Base-by-base conservation (phyloP, 306 rosid genomes). In the Cicer pinnatifidum region DNA sequence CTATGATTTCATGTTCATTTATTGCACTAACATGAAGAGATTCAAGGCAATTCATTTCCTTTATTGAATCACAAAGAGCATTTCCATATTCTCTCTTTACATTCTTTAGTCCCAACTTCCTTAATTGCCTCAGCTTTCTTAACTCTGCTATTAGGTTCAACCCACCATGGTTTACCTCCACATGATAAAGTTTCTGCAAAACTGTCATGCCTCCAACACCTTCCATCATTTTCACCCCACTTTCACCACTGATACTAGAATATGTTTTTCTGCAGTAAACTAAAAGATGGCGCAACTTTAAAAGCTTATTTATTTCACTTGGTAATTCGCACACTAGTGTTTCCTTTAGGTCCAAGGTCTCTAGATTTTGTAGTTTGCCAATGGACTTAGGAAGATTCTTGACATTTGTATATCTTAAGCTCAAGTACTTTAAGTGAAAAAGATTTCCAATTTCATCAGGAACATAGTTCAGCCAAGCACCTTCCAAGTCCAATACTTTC, bases 401-500 rank as follows among this genome's bases (percentile, higher is more conserved):
- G 4, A 33, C 57, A 2, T 28, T 45, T 39, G 79, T 50, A 0
- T 48, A 1, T 50, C 65, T 50, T 9, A 63, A n/a, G 71, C 72
- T 63, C 59, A 75, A 50, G 11, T 62, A 75, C 79, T 12, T 63
- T n/a, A 75, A 75, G 54, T 75, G 72, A 11, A 19, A 41, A 12
- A 64, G 43, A 39, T 19, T 50, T 19, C 57, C 57, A 41, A 54
- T 38, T 19, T 64, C 38, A 38, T 5, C 0, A 41, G 76, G 67
- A 41, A 71, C 33, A 41, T 12, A 41, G 45, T 41, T 8, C 43
- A 71, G 8, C 6, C 2, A 2, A 3, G 8, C 12, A 20, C 38
- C 72, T 64, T 75, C 72, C 6, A 75, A 75, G 13, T 75, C 79
- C 51, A 75, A 7, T 23, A 75, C 72, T 67, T 41, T 75, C 8